Conservation (phyloP, 805 yeast genomes). For the Alloascoidea hylecoeti region DNA sequence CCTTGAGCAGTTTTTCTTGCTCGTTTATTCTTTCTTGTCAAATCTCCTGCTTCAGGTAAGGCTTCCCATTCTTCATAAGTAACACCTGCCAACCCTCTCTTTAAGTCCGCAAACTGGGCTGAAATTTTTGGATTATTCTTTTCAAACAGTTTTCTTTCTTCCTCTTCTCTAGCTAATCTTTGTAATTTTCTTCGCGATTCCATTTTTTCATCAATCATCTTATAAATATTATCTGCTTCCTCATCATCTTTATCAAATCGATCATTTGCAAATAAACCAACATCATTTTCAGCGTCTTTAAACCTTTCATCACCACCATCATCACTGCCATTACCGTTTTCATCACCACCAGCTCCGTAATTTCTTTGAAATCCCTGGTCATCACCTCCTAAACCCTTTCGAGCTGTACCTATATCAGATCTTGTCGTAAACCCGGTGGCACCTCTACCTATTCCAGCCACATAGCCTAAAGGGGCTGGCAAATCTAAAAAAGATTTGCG, state of each 20-base stretch:
- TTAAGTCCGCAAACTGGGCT: constrained; percentile 54
- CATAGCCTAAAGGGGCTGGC: constrained; percentile 79
- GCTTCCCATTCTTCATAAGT: constrained; percentile 65
- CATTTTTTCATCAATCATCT: constrained; percentile 45
- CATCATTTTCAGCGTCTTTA: constrained; percentile 18
- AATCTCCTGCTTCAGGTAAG: constrained; percentile 80
- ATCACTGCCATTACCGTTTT: constrained; percentile 10
- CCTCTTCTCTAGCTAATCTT: constrained; percentile 14
- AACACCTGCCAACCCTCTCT: constrained; percentile 42
- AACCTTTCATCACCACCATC: constrained; percentile 17
- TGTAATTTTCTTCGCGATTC: constrained; percentile 13
- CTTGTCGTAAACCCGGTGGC: constrained; percentile 88
- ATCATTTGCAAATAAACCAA: constrained; percentile 16
- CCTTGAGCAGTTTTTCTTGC: constrained; percentile 44
- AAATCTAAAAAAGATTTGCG: constrained; percentile 49
- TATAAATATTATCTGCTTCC: constrained; percentile 67
- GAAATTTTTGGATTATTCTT: constrained; percentile 21
- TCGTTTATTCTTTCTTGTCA: constrained; percentile 70
- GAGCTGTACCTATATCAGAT: constrained; percentile 51
- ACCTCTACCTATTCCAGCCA: constrained; percentile 91
- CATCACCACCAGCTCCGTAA: constrained; percentile 12
- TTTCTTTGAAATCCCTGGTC: constrained; percentile 13
- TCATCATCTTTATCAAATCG: constrained; percentile 41
- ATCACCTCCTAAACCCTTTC: constrained; percentile 22
- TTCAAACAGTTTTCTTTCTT: constrained; percentile 12